These are phyloP conservation scores for Globisporangium megalacanthum DNA, from an alignment of 352 stramenopile species.

Conservation along the genomic window DNA sequence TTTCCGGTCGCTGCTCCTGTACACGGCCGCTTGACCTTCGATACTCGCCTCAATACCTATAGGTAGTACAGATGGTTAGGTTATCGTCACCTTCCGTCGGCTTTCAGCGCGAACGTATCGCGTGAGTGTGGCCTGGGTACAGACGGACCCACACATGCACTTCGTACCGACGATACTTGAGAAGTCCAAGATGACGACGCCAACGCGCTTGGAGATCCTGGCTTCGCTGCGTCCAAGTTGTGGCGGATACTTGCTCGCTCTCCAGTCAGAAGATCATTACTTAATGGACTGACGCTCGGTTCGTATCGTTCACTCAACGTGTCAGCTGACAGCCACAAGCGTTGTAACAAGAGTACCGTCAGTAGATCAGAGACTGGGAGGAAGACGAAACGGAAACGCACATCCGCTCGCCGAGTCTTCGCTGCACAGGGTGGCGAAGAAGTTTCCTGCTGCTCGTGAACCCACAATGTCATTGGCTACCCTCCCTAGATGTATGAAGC, in stretches of 20 bases:
- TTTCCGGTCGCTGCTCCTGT: constrained; percentile 7
- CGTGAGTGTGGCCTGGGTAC: background rate
- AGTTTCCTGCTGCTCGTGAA: background rate
- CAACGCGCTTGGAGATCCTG: background rate
- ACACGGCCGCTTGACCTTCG: constrained; percentile 14
- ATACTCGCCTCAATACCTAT: constrained; percentile 6
- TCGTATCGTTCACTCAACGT: background rate
- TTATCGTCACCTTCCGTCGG: background rate
- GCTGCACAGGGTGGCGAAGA: background rate
- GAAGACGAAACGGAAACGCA: background rate
- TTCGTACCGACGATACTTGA: constrained; percentile 5
- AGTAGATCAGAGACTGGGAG: background rate
- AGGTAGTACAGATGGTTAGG: background rate
- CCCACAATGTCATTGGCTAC: background rate
- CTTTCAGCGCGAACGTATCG: background rate
- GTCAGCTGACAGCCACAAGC: background rate
- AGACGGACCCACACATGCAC: background rate
- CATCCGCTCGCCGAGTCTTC: background rate
- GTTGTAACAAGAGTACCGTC: background rate
- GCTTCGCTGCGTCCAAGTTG: background rate
- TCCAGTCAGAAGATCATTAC: background rate
- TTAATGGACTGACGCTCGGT: background rate
- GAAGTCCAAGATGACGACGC: constrained; percentile 8
- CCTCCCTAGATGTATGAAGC: too few relatives aligned
- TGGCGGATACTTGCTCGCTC: background rate